These are phyloP conservation scores for Mercurialis annua DNA, from an alignment of 345 rosid species.

Conservation along the genomic window DNA sequence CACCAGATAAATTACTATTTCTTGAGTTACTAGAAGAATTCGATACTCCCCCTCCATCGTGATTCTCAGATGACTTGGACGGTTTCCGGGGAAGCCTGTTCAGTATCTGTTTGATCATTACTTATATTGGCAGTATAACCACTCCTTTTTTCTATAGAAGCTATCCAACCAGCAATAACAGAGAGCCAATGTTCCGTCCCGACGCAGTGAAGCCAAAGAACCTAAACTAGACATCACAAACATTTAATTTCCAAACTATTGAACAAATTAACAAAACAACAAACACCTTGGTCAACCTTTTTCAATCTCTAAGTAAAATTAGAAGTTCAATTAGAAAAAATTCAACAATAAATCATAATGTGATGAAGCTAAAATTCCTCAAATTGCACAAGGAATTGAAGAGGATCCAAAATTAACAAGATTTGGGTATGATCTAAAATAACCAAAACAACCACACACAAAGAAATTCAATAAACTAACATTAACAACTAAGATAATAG, in stretches of 20 bases:
- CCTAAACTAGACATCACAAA: too few species aligned
- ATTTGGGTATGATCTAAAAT: slow-evolving; percentile 41
- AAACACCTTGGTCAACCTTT: too few species aligned
- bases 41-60: slow-evolving; percentile 49
- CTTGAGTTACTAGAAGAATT: slow-evolving; percentile 39
- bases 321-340: slow-evolving; percentile 11
- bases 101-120: slow-evolving; percentile 56
- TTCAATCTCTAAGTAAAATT: too few species aligned
- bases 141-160: slow-evolving; percentile 17
- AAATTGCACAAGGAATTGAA: slow-evolving; percentile 14
- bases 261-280: too few species aligned
- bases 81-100: slow-evolving; percentile 61
- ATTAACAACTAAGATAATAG: background rate
- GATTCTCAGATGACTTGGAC: slow-evolving; percentile 47
- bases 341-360: slow-evolving; percentile 4
- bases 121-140: slow-evolving; percentile 15
- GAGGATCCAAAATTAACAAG: slow-evolving; percentile 33
- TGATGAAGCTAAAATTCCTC: slow-evolving; percentile 13
- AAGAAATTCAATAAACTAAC: background rate
- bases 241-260: too few species aligned
- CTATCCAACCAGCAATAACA: slow-evolving; percentile 9
- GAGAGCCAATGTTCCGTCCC: background rate
- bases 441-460: slow-evolving; percentile 17
- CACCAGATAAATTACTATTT: slow-evolving; percentile 34
- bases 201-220: background rate